Evolutionary conservation across 1,284 basidiomycete species (phyloP).

Genomic region (Irpex lacteus): DNA sequence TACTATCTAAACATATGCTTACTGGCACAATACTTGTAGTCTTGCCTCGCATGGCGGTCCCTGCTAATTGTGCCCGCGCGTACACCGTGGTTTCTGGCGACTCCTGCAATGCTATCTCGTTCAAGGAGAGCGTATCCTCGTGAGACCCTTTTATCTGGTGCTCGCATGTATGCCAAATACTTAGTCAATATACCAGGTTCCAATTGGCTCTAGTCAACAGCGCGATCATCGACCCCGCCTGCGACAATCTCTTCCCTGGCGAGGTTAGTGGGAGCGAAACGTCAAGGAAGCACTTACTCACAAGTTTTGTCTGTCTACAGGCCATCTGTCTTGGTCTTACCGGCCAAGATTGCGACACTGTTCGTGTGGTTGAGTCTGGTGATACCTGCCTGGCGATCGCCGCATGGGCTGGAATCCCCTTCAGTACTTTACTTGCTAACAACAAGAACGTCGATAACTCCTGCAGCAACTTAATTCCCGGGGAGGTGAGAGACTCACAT

Average conservation of each 20-base stretch:
- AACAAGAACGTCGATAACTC: conserved; percentile 58
- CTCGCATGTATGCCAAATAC: not conserved
- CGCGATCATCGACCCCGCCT: conserved; percentile 43
- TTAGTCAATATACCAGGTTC: conserved; percentile 40
- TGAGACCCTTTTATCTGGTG: conserved; percentile 26
- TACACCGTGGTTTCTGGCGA: conserved; percentile 60
- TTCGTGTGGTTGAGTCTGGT: conserved; percentile 37
- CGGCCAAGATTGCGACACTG: conserved; percentile 20
- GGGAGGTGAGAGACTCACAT: conserved; percentile 40
- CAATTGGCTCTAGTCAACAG: conserved; percentile 62
- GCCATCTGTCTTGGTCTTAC: conserved; percentile 43
- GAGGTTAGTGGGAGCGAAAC: conserved; percentile 14
- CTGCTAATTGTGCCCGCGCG: conserved; percentile 44
- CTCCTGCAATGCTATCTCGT: conserved; percentile 66
- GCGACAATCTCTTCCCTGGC: conserved; percentile 52
- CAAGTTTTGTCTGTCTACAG: conserved; percentile 9
- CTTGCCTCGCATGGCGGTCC: not conserved
- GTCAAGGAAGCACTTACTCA: not conserved
- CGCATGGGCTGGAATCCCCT: conserved; percentile 3
- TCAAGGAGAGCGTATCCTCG: conserved; percentile 62
- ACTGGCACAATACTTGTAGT: not conserved
- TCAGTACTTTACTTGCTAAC: conserved; percentile 35
- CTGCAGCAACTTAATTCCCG: conserved; percentile 59
- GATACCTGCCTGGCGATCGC: conserved; percentile 15
- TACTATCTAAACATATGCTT: not conserved